Evolutionary conservation across 129 eudicot genomes (phyloP), one percentile per base, ranked within the genome.

Genomic region (Chrysanthemum seticuspe): DNA sequence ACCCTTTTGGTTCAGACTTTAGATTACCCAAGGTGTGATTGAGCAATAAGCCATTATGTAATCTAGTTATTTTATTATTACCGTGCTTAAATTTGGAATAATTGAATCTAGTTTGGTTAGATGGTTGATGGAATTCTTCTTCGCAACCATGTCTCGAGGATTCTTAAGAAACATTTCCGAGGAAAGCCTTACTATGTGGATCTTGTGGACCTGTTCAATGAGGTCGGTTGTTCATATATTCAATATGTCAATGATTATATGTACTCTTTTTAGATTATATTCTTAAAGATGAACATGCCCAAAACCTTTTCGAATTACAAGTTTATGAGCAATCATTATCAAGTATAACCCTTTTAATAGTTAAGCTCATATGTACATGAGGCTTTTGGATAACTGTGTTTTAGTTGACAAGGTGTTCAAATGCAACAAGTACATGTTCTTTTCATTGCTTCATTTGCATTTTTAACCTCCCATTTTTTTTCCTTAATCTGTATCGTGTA

Each of bases 81-180:
- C 47, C 67, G 19, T 50, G 62, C 27, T 45, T 56, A 77, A 52
- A 21, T 23, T 76, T 62, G 73, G 56, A 50, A 36, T 45, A n/a
- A 72, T 75, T 70, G 70, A 60, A 81, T 66, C 12, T 75, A 91
- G 97, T 96, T 91, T 81, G 96, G 97, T 68, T 68, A 88, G 91
- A 91, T 91, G 81, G 97, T 91, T 77, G 97, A 92, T 63, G 94
- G 97, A 64, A 76, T 92, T 65, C 49, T 92, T 65, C 96, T 91
- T 62, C 96, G 97, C 73, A 91, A 91, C 84, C 97, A 91, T 54
- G 78, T 91, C 47, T 87, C 91, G 56, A 83, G 96, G 74, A 87
- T 92, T 71, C 94, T 92, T 56, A 88, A 89, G 70, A 88, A 92
- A 47, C 96, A 92, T 80, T 92, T 92, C 74, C 83, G 80, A 56